Evolutionary conservation across 2,329 filamentous ascomycete species (phyloP).

Genomic region (Sclerotinia minor): DNA sequence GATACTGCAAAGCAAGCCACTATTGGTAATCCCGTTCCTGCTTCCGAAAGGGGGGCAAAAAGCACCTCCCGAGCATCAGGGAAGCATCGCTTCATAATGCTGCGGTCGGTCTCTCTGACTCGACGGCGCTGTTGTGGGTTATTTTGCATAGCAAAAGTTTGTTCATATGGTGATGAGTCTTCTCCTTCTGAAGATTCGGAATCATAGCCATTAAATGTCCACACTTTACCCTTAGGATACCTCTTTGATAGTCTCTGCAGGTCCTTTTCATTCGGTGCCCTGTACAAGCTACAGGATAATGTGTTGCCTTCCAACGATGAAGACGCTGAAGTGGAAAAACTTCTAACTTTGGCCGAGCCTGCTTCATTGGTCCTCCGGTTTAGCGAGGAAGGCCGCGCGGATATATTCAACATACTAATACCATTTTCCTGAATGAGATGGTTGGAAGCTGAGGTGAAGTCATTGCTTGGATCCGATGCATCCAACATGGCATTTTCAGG

Average conservation of each 20-base stretch:
- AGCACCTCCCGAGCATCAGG: slow-evolving; percentile 44
- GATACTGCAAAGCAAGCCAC: slow-evolving; percentile 41
- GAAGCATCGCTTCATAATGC: slow-evolving; percentile 23
- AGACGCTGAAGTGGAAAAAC: slow-evolving; percentile 3
- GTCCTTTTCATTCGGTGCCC: slow-evolving; percentile 15
- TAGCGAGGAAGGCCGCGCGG: not conserved
- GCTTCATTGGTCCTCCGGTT: slow-evolving; percentile 20
- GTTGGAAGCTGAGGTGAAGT: not conserved
- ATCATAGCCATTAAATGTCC: slow-evolving; percentile 22
- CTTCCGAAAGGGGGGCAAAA: slow-evolving; percentile 45
- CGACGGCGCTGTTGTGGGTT: not conserved
- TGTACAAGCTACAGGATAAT: slow-evolving; percentile 5
- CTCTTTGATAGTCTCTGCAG: slow-evolving; percentile 10
- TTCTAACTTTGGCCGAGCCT: slow-evolving; percentile 16
- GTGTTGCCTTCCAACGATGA: slow-evolving; percentile 11
- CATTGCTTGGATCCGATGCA: not conserved
- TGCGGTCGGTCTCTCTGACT: slow-evolving; percentile 5
- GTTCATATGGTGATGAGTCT: not conserved
- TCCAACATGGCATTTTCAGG: not conserved
- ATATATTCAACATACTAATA: not conserved
- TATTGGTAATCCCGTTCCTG: slow-evolving; percentile 44
- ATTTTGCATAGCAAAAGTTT: slow-evolving; percentile 1
- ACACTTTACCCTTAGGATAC: slow-evolving; percentile 20
- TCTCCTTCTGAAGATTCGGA: slow-evolving; percentile 16
- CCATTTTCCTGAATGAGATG: not conserved